Evolutionary conservation across 1,284 basidiomycete genomes (phyloP), one percentile per base, ranked within the genome.

Genomic region (Wallemia ichthyophaga): DNA sequence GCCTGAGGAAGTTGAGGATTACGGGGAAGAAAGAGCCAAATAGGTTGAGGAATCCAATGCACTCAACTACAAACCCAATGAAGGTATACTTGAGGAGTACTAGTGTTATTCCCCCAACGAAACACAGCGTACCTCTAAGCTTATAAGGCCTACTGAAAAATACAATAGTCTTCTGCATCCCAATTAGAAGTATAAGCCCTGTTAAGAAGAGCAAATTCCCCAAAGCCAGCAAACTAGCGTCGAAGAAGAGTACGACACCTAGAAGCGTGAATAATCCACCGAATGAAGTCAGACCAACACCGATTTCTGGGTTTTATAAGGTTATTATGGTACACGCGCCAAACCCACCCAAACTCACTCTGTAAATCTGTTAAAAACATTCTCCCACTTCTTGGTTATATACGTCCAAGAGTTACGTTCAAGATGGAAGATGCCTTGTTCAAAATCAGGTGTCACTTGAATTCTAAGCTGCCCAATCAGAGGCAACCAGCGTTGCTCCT

Each of bases 1-100:
- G 94, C 63, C 94, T 76, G 63, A 98, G 72, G 75, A 98, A 96
- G 57, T 86, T 91, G 61, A 99, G 75, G 61, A 98, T 85, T 61
- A 96, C 92, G 2, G 94, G 94, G 79, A 98, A 98, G 76, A 99
- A 99, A 71, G 68, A 98, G 92, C 92, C 94, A 67, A 99, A 99
- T 37, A 99, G 76, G 67, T 96, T 96, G 65, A 98, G 72, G 73
- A 95, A 94, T 31, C 91, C 94, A 67, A 98, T 84, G 19, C 82
- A 85, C 73, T 99, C 94, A 59, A 99, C 78, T 57, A 88, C 69
- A 73, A 98, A 84, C 21, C 94, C 94, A 61, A 88, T 71, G 69
- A 95, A 85, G 0, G 92, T 87, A 80, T 87, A 87, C 71, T 86
- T 89, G 67, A 83, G 66, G 69, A 92, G 91, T 26, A 92, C 85